Conservation (phyloP, 306 rosid species). For the Medicago lupulina region DNA sequence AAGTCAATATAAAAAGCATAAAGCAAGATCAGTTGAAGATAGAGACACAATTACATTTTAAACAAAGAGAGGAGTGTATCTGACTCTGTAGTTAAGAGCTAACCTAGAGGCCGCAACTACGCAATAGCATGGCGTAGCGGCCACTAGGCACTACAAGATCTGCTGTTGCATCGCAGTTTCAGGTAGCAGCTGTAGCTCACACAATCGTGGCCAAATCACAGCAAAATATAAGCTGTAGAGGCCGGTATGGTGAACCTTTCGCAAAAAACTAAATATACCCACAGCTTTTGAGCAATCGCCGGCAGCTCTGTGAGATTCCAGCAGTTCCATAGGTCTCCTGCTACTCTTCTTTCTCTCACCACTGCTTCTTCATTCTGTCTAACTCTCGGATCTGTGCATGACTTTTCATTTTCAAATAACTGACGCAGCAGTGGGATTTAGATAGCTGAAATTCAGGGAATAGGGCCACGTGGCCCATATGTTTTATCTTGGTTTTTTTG, state of each 20-base stretch:
- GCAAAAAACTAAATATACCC: neutral
- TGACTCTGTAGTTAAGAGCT: neutral
- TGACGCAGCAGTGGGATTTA: neutral
- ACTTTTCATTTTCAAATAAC: neutral
- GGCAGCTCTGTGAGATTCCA: neutral
- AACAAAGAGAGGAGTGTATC: constrained; percentile 7
- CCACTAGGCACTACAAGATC: constrained; percentile 8
- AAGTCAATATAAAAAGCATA: neutral
- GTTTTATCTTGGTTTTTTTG: neutral
- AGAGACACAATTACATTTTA: neutral
- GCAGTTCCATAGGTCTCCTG: neutral
- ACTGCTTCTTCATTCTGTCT: constrained; percentile 3
- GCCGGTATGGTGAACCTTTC: neutral
- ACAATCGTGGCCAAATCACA: neutral
- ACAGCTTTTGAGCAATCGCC: neutral
- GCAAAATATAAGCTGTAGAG: neutral
- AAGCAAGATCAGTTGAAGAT: constrained; percentile 2
- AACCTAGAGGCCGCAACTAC: neutral
- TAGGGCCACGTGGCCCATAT: neutral
- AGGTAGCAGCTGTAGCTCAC: neutral
- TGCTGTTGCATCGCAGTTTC: constrained; percentile 14
- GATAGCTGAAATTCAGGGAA: neutral
- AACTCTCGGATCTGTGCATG: neutral
- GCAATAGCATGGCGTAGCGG: neutral
- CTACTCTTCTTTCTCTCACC: neutral